phyloP scores from a whole-genome alignment of 371 early-diverging fungal species.

The Encephalitozoon hellem region DNA sequence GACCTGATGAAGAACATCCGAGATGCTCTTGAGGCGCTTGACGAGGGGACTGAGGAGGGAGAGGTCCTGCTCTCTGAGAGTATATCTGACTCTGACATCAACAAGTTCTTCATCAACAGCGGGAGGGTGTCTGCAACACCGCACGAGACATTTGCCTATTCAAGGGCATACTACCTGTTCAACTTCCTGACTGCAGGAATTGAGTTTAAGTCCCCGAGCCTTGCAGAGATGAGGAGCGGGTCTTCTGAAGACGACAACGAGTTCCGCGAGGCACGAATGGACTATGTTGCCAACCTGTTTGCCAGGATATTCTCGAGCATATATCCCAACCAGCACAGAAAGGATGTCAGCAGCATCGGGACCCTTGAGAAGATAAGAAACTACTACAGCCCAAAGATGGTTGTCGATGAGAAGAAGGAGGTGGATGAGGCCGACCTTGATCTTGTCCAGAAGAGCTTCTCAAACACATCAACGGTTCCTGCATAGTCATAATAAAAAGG shows the following conservation, averaged over 20 bases:
- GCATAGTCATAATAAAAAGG: not conserved
- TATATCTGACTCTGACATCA: not conserved
- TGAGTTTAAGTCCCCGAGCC: not conserved
- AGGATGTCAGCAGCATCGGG: not conserved
- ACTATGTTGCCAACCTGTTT: not conserved
- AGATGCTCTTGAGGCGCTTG: not conserved
- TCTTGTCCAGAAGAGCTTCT: not conserved
- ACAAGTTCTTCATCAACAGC: not conserved
- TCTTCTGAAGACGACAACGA: not conserved
- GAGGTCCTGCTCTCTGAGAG: not conserved
- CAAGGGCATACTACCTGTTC: not conserved
- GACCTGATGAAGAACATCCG: not conserved
- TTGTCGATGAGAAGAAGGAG: not conserved
- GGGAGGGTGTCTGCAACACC: not conserved
- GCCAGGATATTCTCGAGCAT: not conserved
- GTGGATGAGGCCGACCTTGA: not conserved
- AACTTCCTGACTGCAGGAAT: not conserved
- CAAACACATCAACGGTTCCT: not conserved
- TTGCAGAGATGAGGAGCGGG: not conserved
- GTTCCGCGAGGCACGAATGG: conserved; percentile 2
- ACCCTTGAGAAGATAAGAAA: conserved; percentile 1
- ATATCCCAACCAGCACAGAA: not conserved
- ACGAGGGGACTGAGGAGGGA: not conserved
- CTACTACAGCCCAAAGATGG: not conserved
- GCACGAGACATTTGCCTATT: not conserved